Base-by-base conservation (phyloP, 1,139 yeast species). In the Lodderomyces elongisporus region DNA sequence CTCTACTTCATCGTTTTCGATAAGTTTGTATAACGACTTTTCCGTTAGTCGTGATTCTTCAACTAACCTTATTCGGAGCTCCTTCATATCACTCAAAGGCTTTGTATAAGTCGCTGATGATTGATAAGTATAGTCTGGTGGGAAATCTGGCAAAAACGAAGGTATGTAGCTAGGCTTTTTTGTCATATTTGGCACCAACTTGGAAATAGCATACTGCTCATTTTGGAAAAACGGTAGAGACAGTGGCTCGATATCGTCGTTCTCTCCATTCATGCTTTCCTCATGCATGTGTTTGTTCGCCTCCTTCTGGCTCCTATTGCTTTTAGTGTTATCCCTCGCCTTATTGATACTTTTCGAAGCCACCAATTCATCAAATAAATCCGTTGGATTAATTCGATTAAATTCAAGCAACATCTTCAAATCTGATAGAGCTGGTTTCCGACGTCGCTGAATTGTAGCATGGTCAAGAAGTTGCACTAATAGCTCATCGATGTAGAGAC, bases 41-140 rank as follows among this genome's bases (percentile, higher is more conserved):
- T 88, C 96, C 2, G 93, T 91, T 38, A 79, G 61, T 39, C 85
- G 62, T 18, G 94, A 84, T 53, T 89, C 96, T 38, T 78, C 79
- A 3, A 85, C 91, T 35, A 88, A 62, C 47, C 74, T 74, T 38
- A 83, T 72, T 41, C 93, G 64, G 33, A 89, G 68, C 38, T 74
- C 65, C 41, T 82, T 75, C 46, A 89, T 85, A 51, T 85, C 93
- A 0, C 80, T 73, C n/a, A 79, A 59, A 14, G 81, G 66, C 20
- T 75, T 65, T 42, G 77, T 69, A 51, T 67, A 85, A 40, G 71
- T 69, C 0, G 95, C 82, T 0, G 96, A 84, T 34, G 77, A 71
- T 55, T 77, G 79, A 52, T 82, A 89, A 0, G 97, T 89, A 56
- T 88, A 93, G 48, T 85, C 95, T 0, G 97, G 96, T 1, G 97